Percentiles rank a stretch among this genome's conserved stretches.
Evolutionary conservation across 768 basidiomycete species (phyloP).

Genomic region (Cubamyces lactineus): DNA sequence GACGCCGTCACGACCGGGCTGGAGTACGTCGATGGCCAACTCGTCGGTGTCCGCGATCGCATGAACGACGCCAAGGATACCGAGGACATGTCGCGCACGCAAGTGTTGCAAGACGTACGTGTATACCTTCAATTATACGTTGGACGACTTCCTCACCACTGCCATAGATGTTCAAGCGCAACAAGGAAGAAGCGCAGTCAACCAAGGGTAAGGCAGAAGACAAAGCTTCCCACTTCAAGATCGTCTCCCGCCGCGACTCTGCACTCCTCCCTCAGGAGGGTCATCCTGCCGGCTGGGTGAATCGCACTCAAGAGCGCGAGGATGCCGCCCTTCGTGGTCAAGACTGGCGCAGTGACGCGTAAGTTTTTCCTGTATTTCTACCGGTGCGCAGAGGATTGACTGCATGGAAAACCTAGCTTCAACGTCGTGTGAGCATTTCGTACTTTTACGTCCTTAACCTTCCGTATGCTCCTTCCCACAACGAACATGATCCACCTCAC

Average conservation of each 20-base stretch:
- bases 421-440: slow-evolving; percentile 11
- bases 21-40: slow-evolving; percentile 87
- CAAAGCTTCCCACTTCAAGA: slow-evolving; percentile 72
- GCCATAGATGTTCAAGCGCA: slow-evolving; percentile 58
- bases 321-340: slow-evolving; percentile 47
- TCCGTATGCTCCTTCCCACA: background rate
- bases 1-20: slow-evolving; percentile 79
- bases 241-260: slow-evolving; percentile 73
- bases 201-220: slow-evolving; percentile 47
- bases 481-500: background rate
- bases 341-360: slow-evolving; percentile 61
- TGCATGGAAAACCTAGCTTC: slow-evolving; percentile 4
- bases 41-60: slow-evolving; percentile 82
- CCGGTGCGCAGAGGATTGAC: background rate
- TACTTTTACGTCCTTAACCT: background rate
- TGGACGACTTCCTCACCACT: no score
- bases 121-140: background rate
- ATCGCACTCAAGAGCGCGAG: slow-evolving; percentile 50
- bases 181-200: slow-evolving; percentile 50
- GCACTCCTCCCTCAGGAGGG: slow-evolving; percentile 64
- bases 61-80: slow-evolving; percentile 64
- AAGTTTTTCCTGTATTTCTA: slow-evolving; percentile 24
- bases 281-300: slow-evolving; percentile 74
- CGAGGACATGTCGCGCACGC: slow-evolving; percentile 45
- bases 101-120: slow-evolving; percentile 64